Evolutionary conservation across 768 basidiomycete genomes (phyloP).

Genomic region (Krasilnikovozyma curviuscula): DNA sequence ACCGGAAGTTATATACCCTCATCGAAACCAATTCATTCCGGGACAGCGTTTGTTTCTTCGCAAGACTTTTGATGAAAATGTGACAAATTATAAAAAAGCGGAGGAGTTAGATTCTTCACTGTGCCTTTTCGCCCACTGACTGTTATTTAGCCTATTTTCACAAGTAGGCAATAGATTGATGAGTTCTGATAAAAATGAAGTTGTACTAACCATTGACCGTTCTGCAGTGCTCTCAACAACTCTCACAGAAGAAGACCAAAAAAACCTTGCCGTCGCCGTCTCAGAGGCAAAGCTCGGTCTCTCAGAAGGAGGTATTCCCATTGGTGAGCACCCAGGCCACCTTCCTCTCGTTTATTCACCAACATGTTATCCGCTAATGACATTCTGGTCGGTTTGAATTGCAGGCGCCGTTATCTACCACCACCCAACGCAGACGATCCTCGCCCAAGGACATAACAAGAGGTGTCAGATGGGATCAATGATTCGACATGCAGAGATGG

Average conservation of each 20-base stretch:
- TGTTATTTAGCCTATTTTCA: no score
- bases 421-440: conserved; percentile 7
- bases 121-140: no score
- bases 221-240: conserved; percentile 2
- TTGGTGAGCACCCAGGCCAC: neutral
- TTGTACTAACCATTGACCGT: no score
- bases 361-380: neutral
- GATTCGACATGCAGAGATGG: conserved; percentile 8
- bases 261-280: conserved; percentile 2
- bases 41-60: no score
- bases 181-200: no score
- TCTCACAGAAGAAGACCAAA: conserved; percentile 2
- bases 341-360: neutral
- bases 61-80: no score
- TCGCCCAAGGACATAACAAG: conserved; percentile 10
- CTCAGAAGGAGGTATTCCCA: conserved; percentile 2
- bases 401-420: conserved; percentile 12
- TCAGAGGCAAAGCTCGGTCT: neutral
- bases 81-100: no score
- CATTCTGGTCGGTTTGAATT: neutral
- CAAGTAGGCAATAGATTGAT: no score
- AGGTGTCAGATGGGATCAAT: conserved; percentile 6
- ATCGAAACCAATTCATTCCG: no score
- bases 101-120: no score
- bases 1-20: no score